Evolutionary conservation across 768 basidiomycete species (phyloP), one percentile per base, ranked within the genome.

Genomic region (Collybiopsis luxurians): DNA sequence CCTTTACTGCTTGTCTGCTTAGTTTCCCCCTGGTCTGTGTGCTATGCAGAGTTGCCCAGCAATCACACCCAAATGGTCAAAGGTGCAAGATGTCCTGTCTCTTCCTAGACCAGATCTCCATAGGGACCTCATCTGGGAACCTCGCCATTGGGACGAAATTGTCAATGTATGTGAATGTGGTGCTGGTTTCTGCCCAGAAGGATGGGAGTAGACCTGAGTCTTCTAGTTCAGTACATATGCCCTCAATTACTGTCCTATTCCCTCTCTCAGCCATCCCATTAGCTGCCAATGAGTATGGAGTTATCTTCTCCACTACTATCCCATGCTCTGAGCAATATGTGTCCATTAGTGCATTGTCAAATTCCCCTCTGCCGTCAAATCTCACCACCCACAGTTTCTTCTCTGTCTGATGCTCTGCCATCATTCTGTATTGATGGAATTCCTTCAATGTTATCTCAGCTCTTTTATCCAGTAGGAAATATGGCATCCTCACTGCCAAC

Each of bases 311-410:
- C 23, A 46, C 59, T 1, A 17, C 24, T 10, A 70, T 69, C 3
- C 72, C 69, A 10, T 65, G 51, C 3, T 55, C 40, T 0, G 3
- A 15, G 15, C 63, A 59, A 27, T 61, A 64, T 1, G 17, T 36
- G 4, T 62, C 28, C 47, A 69, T 70, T 3, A 64, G 48, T 0
- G 55, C 23, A 53, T 64, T 66, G 9, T 65, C 42, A 39, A 64
- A 73, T 58, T 73, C 69, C 2, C 63, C 61, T 3, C 72, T 71
- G 12, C 63, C 54, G 53, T 75, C 70, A 0, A 59, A 53, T 0
- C 59, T 39, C 3, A 69, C 55, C 0, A 34, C 36, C 13, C 58
- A 58, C 1, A 70, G 27, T 34, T 59, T 60, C 24, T 52, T 44
- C 2, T 60, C 55, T 0, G 58, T 61, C 34, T 68, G 66, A 0